These are phyloP conservation scores for Mycosphaerella sp. DNA, from an alignment of 2,329 filamentous ascomycete genomes.

Conservation along the genomic window DNA sequence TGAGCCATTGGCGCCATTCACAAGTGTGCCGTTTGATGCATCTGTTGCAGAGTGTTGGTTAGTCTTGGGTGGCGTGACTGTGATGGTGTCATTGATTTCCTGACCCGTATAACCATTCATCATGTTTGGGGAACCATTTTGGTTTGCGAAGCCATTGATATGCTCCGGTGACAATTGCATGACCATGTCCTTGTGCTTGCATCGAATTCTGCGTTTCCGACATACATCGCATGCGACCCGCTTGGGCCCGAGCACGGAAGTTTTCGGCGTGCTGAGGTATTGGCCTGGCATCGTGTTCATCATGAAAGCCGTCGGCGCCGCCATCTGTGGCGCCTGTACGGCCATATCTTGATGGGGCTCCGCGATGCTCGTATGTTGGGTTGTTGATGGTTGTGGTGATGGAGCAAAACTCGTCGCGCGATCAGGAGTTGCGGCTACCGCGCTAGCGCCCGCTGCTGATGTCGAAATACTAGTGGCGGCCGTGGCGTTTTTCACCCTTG, in stretches of 20 bases:
- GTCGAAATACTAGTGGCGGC: slow-evolving; percentile 15
- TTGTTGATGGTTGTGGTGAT: slow-evolving; percentile 22
- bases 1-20: slow-evolving; percentile 13
- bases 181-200: slow-evolving; percentile 57
- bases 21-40: slow-evolving; percentile 7
- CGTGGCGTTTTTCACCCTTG: slow-evolving; percentile 33
- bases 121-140: slow-evolving; percentile 12
- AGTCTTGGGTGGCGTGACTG: slow-evolving; percentile 23
- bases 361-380: slow-evolving; percentile 21
- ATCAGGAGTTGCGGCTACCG: slow-evolving; percentile 20
- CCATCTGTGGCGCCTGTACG: slow-evolving; percentile 16
- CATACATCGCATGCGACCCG: slow-evolving; percentile 57
- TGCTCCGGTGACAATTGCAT: slow-evolving; percentile 22
- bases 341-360: slow-evolving; percentile 24
- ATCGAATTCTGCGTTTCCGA: slow-evolving; percentile 56
- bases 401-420: slow-evolving; percentile 22
- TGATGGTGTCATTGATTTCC: slow-evolving; percentile 27
- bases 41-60: slow-evolving; percentile 17
- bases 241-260: slow-evolving; percentile 55
- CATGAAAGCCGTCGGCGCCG: slow-evolving; percentile 25
- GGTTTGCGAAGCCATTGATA: slow-evolving; percentile 11
- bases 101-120: slow-evolving; percentile 10
- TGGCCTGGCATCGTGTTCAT: slow-evolving; percentile 28
- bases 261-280: slow-evolving; percentile 48
- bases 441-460: slow-evolving; percentile 19